phyloP scores from a whole-genome alignment of 805 yeast species.

The Sungouiella blattae region DNA sequence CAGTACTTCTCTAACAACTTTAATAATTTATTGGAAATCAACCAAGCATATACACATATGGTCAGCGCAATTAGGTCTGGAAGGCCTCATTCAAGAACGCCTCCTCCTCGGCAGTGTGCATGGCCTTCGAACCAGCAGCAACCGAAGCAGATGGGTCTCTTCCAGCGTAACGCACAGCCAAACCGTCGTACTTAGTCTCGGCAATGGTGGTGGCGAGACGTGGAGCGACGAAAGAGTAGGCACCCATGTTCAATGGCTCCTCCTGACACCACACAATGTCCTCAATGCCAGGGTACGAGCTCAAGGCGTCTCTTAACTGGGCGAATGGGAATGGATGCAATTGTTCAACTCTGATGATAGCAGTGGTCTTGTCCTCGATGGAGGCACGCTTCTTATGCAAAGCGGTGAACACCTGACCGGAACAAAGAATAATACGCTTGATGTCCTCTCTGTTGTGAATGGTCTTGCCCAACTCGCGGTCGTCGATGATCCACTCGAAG shows the following conservation, averaged over 20 bases:
- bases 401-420: constrained; percentile 95
- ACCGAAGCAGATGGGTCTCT: constrained; percentile 98
- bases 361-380: constrained; percentile 75
- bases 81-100: constrained; percentile 70
- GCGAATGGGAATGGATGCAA: constrained; percentile 98
- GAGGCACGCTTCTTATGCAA: constrained; percentile 84
- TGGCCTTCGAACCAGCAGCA: constrained; percentile 93
- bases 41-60: neutral
- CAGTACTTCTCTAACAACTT: too few relatives aligned
- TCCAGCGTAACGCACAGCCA: constrained; percentile 80
- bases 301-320: constrained; percentile 79
- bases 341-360: constrained; percentile 88
- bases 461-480: constrained; percentile 75
- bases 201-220: constrained; percentile 74
- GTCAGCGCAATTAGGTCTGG: constrained; percentile 7
- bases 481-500: constrained; percentile 96
- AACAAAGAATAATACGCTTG: constrained; percentile 76
- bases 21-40: constrained; percentile 1
- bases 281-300: constrained; percentile 74
- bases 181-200: constrained; percentile 66
- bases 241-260: constrained; percentile 97
- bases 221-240: constrained; percentile 77
- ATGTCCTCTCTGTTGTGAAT: constrained; percentile 78
- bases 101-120: constrained; percentile 86
- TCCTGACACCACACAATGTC: constrained; percentile 98